Percentiles rank a stretch among this genome's conserved stretches.
phyloP scores from a whole-genome alignment of 2,329 filamentous ascomycete species.

The Mycosphaerella sp. region DNA sequence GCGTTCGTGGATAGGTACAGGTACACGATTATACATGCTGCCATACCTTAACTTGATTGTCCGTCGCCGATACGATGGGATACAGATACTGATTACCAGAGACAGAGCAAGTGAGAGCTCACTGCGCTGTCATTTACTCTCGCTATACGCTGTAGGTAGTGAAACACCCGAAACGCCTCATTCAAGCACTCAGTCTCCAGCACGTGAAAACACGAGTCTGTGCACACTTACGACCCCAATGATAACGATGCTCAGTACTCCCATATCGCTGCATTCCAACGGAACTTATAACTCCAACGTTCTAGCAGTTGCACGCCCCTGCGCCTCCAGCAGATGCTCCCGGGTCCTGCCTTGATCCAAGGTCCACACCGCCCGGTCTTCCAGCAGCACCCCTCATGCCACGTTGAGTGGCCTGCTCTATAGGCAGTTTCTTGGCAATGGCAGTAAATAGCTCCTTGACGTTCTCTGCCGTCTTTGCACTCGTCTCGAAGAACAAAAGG shows the following conservation, averaged over 20 bases:
- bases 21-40: no score
- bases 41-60: no score
- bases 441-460: slow-evolving; percentile 93
- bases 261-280: not conserved
- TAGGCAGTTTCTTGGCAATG: slow-evolving; percentile 93
- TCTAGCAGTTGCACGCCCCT: slow-evolving; percentile 58
- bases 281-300: not conserved
- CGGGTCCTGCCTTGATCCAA: slow-evolving; percentile 56
- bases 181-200: not conserved
- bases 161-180: not conserved
- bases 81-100: no score
- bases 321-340: slow-evolving; percentile 53
- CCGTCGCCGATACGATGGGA: no score
- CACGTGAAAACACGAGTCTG: not conserved
- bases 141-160: not conserved
- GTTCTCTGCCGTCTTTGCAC: slow-evolving; percentile 94
- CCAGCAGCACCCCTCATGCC: slow-evolving; percentile 60
- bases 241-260: not conserved
- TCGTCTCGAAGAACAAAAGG: slow-evolving; percentile 96
- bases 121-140: not conserved
- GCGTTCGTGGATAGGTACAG: no score
- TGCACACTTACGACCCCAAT: not conserved
- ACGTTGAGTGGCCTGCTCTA: slow-evolving; percentile 91
- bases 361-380: slow-evolving; percentile 58
- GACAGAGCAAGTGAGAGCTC: not conserved